Evolutionary conservation across 176 grass and related monocot genomes (phyloP).

Genomic region (Oryza longistaminata): DNA sequence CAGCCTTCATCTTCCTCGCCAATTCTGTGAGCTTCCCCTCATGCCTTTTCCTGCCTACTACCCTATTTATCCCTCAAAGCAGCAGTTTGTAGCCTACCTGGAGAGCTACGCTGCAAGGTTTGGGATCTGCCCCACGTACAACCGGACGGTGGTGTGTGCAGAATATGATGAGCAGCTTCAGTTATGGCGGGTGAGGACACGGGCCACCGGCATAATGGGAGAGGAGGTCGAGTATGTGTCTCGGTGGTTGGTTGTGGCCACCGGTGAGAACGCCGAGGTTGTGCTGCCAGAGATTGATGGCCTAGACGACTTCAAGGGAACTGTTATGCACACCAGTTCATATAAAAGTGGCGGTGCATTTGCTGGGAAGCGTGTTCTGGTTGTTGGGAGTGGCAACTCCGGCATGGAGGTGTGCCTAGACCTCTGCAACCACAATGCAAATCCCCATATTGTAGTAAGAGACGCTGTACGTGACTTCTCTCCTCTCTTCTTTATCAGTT

Average conservation of each 20-base stretch:
- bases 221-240: constrained; percentile 54
- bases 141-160: constrained; percentile 62
- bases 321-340: constrained; percentile 71
- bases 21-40: constrained; percentile 94
- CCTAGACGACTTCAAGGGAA: constrained; percentile 54
- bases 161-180: constrained; percentile 55
- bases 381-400: constrained; percentile 89
- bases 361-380: constrained; percentile 66
- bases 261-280: constrained; percentile 91
- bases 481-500: constrained; percentile 26
- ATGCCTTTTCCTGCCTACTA: constrained; percentile 75
- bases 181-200: constrained; percentile 55
- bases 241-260: constrained; percentile 85
- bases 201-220: constrained; percentile 26
- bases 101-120: constrained; percentile 71
- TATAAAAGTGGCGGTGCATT: constrained; percentile 74
- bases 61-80: constrained; percentile 82
- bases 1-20: constrained; percentile 91
- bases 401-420: constrained; percentile 99
- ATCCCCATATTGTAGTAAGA: constrained; percentile 79
- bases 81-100: constrained; percentile 84
- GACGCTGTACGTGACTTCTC: constrained; percentile 67
- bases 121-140: constrained; percentile 62
- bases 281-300: constrained; percentile 74
- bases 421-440: constrained; percentile 82